Evolutionary conservation across 768 basidiomycete species (phyloP), one percentile per base, ranked within the genome.

Genomic region (Leucogyrophana mollusca): DNA sequence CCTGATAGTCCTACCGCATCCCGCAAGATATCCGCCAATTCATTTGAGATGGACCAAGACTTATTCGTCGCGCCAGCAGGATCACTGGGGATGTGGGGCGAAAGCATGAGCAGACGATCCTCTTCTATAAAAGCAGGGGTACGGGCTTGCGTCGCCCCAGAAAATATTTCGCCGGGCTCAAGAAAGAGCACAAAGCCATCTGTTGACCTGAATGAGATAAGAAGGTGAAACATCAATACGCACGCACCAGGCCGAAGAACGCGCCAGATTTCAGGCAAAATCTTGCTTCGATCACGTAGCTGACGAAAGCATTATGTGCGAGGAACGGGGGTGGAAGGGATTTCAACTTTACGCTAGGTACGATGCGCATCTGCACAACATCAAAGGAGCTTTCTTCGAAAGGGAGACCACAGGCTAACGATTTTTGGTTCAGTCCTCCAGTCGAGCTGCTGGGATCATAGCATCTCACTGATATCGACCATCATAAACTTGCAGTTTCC

Each of bases 321-420:
- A 6, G 13, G 27, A 7, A 30, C 18, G 11, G 21, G 16, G n/a
- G 25, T 37, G 36, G 22, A 37, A 23, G n/a, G 7, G 22, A 2
- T 18, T 5, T 10, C 9, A 23, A 40, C 3, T 11, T 40, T 27
- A 47, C 45, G 23, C 50, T 51, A 8, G 50, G 50, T 16, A 47
- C 50, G 3, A 36, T 43, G 20, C 50, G 30, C 50, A 51, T 51
- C 20, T 51, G 50, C 10, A 51, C 24, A 13, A 47, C 35, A 34
- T 51, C 50, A 33, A 51, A 47, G 10, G 46, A 51, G n/a, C 30
- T 41, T 36, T 51, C 45, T 32, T 47, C 34, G 5, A 51, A 51
- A 9, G 50, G 45, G 4, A 51, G 34, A 6, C 27, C 13, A 13
- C 7, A 7, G 6, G 27, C 27, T 30, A 13, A 30, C 7, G 27